Evolutionary conservation across 768 basidiomycete genomes (phyloP).

Genomic region (Suillus sp.): DNA sequence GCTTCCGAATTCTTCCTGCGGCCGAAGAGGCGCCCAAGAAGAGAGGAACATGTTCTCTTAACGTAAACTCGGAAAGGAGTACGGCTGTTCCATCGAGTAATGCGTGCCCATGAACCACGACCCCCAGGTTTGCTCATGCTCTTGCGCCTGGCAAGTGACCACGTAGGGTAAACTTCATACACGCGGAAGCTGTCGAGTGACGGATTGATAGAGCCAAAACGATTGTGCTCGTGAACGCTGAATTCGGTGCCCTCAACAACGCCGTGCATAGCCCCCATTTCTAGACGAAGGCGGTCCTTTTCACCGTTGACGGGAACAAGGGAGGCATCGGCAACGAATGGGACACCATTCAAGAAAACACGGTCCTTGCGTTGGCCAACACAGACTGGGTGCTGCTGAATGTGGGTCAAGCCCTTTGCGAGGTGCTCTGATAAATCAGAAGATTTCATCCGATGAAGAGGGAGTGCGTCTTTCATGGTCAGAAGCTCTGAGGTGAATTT

Average conservation of each 20-base stretch:
- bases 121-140: conserved; percentile 34
- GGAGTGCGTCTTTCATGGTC: conserved; percentile 43
- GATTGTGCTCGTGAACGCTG: conserved; percentile 62
- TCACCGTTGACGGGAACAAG: conserved; percentile 49
- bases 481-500: conserved; percentile 61
- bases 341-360: conserved; percentile 55
- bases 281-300: conserved; percentile 47
- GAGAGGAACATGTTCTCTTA: conserved; percentile 46
- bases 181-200: conserved; percentile 52
- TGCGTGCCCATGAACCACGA: conserved; percentile 55
- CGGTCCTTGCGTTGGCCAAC: conserved; percentile 51
- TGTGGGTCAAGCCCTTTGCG: conserved; percentile 37
- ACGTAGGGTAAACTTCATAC: conserved; percentile 56
- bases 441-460: conserved; percentile 58
- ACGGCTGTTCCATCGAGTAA: conserved; percentile 56
- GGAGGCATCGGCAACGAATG: conserved; percentile 52
- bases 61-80: conserved; percentile 57
- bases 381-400: conserved; percentile 50
- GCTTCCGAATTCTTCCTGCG: conserved; percentile 29
- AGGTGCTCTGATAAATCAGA: conserved; percentile 49
- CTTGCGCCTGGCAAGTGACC: conserved; percentile 53
- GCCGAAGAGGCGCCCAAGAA: conserved; percentile 49
- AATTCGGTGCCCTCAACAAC: conserved; percentile 65
- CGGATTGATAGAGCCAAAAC: conserved; percentile 58
- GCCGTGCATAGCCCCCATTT: conserved; percentile 63